Evolutionary conservation across 2,329 filamentous ascomycete species (phyloP).

Genomic region (Periconia sp.): DNA sequence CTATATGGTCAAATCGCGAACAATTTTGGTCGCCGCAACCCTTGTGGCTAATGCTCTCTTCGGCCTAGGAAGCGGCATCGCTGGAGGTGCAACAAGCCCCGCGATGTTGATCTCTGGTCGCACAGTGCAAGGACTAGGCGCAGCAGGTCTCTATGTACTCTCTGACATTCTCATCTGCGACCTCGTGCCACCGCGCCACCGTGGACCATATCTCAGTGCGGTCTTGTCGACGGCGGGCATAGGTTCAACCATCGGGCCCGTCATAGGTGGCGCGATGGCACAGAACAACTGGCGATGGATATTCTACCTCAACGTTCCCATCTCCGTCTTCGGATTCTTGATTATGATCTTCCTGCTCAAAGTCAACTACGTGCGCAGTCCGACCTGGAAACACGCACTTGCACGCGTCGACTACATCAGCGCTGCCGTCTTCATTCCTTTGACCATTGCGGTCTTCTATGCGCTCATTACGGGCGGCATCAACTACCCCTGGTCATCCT

Average conservation of each 20-base stretch:
- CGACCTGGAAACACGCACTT: slow-evolving; percentile 2
- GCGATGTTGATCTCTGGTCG: slow-evolving; percentile 60
- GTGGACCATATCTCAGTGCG: slow-evolving; percentile 44
- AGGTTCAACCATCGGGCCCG: slow-evolving; percentile 21
- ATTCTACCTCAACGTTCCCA: slow-evolving; percentile 46
- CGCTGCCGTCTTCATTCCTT: slow-evolving; percentile 48
- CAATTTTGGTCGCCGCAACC: slow-evolving; percentile 28
- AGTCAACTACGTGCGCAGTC: slow-evolving; percentile 31
- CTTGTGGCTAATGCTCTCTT: slow-evolving; percentile 50
- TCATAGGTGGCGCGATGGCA: slow-evolving; percentile 25
- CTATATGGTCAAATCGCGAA: slow-evolving; percentile 18
- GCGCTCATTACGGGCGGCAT: slow-evolving; percentile 52
- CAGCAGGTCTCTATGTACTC: slow-evolving; percentile 50
- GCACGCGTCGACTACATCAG: slow-evolving; percentile 48
- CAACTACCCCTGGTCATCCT: slow-evolving; percentile 49
- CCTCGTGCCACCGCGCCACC: slow-evolving; percentile 52
- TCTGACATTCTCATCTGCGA: slow-evolving; percentile 56
- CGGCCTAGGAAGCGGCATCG: slow-evolving; percentile 57
- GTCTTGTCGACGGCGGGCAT: slow-evolving; percentile 14
- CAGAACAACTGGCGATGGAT: slow-evolving; percentile 52
- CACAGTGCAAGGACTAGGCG: slow-evolving; percentile 58
- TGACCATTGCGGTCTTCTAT: slow-evolving; percentile 40
- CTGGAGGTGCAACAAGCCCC: slow-evolving; percentile 51
- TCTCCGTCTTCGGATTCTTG: slow-evolving; percentile 16
- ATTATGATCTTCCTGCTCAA: slow-evolving; percentile 52